phyloP scores from a whole-genome alignment of 371 early-diverging fungal species.

The Mortierella polycephala region DNA sequence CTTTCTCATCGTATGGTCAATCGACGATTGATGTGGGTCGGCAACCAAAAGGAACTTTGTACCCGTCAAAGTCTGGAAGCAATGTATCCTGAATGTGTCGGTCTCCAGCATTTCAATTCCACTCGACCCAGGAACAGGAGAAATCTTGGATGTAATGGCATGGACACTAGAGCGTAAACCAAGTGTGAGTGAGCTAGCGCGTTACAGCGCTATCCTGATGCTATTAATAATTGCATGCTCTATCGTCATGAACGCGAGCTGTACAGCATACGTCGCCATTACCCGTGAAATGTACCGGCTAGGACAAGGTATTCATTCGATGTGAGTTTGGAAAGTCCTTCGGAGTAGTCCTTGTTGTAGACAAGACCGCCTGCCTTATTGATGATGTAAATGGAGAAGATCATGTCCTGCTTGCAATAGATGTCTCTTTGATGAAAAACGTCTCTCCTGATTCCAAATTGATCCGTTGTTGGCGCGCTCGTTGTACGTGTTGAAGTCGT shows the following conservation, averaged over 20 bases:
- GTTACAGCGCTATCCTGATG: too few relatives aligned
- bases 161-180: constrained; percentile 77
- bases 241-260: too few relatives aligned
- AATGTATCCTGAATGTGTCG: constrained; percentile 89
- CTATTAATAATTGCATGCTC: too few relatives aligned
- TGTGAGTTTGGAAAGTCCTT: constrained; percentile 83
- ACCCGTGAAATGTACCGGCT: constrained; percentile 98
- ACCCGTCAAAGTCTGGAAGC: constrained; percentile 96
- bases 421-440: not conserved
- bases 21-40: constrained; percentile 77
- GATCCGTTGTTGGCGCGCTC: too few relatives aligned
- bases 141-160: constrained; percentile 94
- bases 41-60: constrained; percentile 91
- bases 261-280: constrained; percentile 9
- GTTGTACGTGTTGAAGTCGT: too few relatives aligned
- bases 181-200: too few relatives aligned
- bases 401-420: constrained; percentile 62
- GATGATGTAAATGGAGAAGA: constrained; percentile 93
- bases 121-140: constrained; percentile 82
- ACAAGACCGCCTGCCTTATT: constrained; percentile 97
- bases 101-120: constrained; percentile 95
- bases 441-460: too few relatives aligned
- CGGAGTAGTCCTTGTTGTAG: constrained; percentile 90
- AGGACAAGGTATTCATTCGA: constrained; percentile 96
- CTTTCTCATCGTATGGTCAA: constrained; percentile 77